Base-by-base conservation (phyloP, 2,329 filamentous ascomycete species). In the Verticillium nubilum region DNA sequence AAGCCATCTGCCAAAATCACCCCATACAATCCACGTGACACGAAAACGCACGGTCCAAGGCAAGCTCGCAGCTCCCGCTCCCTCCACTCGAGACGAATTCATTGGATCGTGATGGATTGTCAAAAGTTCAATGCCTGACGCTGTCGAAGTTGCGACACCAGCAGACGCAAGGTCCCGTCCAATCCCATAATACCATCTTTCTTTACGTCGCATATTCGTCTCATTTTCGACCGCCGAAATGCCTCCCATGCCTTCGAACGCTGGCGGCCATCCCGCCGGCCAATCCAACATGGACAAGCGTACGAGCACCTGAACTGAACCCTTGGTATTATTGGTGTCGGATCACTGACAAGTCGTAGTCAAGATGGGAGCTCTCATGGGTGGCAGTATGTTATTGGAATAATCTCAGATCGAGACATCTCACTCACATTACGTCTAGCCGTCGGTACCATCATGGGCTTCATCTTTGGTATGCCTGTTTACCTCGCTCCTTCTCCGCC, bases 291-390 rank as follows among this genome's bases (percentile, higher is more conserved):
- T 81, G 62, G 82, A 85, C 70, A 85, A 85, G 74, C 73, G 82
- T 84, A 78, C 61, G 70, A 58, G 59, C 58, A 12, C 19, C 12
- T n/a, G 17, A 50, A 12, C 33, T 12, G 19, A 19, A 23, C 42
- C 42, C 42, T 25, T 12, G 7, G 12, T 50, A 7, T 4, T 3
- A 19, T 25, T 25, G 42, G 19, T 19, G 19, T 13, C 42, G 19
- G 19, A 10, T 27, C 15, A 65, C 72, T 73, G 69, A 61, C 58
- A 56, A 19, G 37, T 54, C 56, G 68, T 73, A 96, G 92, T 93
- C 75, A 97, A 97, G 82, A 97, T 98, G 92, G 95, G 95, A 68
- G 92, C 90, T 64, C 88, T 99, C 88, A 98, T 98, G 92, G 95
- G 95, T 68, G 91, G 92, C 74, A 96, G 94, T 98, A 90, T 70